These are phyloP conservation scores for Fagopyrum esculentum DNA, from an alignment of 148 eudicot species.

Conservation along the genomic window DNA sequence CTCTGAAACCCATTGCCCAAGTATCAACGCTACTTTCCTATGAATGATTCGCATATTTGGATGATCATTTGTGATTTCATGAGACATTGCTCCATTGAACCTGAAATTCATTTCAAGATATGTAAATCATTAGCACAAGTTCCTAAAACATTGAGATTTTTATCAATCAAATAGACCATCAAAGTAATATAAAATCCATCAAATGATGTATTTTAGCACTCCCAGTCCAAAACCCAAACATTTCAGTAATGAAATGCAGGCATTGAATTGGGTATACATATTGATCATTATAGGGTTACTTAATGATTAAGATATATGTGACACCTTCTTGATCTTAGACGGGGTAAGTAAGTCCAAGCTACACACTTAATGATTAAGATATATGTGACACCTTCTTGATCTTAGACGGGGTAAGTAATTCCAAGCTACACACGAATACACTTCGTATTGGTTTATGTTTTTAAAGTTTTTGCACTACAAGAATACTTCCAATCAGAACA, in stretches of 20 bases:
- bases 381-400: background rate
- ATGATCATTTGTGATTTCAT: constrained; percentile 83
- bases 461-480: background rate
- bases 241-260: background rate
- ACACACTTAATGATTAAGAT: background rate
- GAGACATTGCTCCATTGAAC: constrained; percentile 84
- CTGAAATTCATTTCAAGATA: constrained; percentile 29
- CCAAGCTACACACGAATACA: background rate
- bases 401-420: background rate
- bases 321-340: background rate
- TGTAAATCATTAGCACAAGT: background rate
- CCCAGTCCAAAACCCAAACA: background rate
- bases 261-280: constrained; percentile 1
- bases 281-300: background rate
- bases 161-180: background rate
- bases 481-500: background rate
- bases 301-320: background rate
- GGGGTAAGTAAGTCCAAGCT: background rate
- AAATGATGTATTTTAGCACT: background rate
- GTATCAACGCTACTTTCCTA: constrained; percentile 88
- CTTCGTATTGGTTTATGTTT: background rate
- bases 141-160: background rate
- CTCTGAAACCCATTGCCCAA: constrained; percentile 99
- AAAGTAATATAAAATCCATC: background rate
- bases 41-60: constrained; percentile 90